phyloP scores from a whole-genome alignment of 2,329 filamentous ascomycete genomes.

The Paracorniculantispora psalliotae region DNA sequence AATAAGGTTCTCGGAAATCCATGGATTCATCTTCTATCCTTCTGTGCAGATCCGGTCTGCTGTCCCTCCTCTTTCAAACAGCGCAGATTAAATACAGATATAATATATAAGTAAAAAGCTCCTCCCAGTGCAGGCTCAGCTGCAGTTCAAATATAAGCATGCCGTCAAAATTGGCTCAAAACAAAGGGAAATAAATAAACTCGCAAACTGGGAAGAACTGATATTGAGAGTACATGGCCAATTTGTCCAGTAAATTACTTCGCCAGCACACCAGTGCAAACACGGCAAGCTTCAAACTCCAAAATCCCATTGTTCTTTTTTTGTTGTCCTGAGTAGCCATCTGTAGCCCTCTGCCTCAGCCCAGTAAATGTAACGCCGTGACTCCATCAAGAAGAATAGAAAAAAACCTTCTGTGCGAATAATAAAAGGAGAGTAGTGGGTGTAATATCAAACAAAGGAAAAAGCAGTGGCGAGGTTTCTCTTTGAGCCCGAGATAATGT shows the following conservation, averaged over 20 bases:
- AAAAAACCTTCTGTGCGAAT: neutral
- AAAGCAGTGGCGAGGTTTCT: conserved; percentile 3
- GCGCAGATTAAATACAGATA: conserved; percentile 10
- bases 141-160: neutral
- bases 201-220: neutral
- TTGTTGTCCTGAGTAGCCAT: neutral
- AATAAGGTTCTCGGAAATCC: neutral
- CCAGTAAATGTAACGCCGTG: neutral
- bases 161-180: neutral
- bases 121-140: neutral
- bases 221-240: neutral
- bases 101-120: neutral
- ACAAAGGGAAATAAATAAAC: neutral
- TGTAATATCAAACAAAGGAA: conserved; percentile 12
- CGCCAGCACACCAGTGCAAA: neutral
- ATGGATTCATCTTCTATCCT: neutral
- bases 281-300: neutral
- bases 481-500: neutral
- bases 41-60: conserved; percentile 10
- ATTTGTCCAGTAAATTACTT: neutral
- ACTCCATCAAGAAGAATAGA: neutral
- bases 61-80: neutral
- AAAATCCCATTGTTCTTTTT: conserved; percentile 1
- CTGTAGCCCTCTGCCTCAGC: neutral
- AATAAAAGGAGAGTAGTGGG: conserved; percentile 6